Conservation (phyloP, 2,329 filamentous ascomycete genomes). For the Fusarium tuaranense region DNA sequence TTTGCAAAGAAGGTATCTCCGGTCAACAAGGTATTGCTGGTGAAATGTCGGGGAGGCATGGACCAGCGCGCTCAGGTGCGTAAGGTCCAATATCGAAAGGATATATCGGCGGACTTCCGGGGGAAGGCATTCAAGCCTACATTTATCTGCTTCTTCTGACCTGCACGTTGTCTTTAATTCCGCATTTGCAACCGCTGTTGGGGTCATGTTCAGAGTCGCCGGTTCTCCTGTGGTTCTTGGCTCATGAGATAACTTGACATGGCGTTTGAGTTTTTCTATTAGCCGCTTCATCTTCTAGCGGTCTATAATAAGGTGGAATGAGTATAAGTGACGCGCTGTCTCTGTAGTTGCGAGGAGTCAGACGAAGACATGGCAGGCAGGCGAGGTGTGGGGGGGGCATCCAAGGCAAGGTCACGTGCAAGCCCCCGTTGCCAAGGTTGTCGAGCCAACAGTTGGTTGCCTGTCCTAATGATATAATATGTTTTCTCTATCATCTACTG, state of each 20-base stretch:
- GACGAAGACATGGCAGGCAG: background rate
- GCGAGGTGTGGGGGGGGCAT: background rate
- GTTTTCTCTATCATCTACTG: too few species aligned
- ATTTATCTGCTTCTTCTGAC: background rate
- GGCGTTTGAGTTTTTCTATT: background rate
- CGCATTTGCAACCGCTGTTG: background rate
- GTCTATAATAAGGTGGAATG: background rate
- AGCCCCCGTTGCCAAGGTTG: too few species aligned
- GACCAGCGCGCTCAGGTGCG: slow-evolving; percentile 14
- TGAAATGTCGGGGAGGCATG: slow-evolving; percentile 18
- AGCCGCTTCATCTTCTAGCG: background rate
- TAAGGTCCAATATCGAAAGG: slow-evolving; percentile 9
- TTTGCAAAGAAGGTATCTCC: slow-evolving; percentile 12
- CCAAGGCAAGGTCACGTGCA: background rate
- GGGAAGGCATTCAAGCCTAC: background rate
- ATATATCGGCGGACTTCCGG: slow-evolving; percentile 16
- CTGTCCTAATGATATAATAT: too few species aligned
- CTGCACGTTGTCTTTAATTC: background rate
- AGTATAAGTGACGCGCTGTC: background rate
- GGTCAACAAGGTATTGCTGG: slow-evolving; percentile 17
- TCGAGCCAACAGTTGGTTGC: too few species aligned
- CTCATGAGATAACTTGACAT: background rate
- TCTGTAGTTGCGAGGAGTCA: background rate
- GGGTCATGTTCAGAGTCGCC: background rate
- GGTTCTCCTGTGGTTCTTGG: background rate